Conservation (phyloP, 192 early-diverging fungal genomes). For the Coemansia sp. region DNA sequence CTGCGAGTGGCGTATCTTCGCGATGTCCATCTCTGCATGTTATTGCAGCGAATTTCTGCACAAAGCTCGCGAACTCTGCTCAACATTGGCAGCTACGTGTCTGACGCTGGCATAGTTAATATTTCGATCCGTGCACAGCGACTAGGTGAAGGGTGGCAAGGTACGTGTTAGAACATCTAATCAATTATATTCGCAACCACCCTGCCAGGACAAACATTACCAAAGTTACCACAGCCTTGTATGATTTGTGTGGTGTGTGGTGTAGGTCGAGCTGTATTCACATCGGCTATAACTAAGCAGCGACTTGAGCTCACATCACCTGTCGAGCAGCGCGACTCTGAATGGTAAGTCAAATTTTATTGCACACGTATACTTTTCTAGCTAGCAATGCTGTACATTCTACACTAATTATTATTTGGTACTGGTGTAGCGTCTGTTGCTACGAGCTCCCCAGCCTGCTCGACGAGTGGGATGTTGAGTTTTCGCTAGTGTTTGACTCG, state of each 20-base stretch:
- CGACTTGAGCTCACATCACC: constrained; percentile 2
- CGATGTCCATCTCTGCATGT: constrained; percentile 36
- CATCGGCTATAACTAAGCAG: constrained; percentile 9
- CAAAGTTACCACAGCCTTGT: neutral
- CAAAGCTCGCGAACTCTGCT: constrained; percentile 10
- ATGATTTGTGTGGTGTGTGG: neutral
- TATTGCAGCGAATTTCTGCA: constrained; percentile 20
- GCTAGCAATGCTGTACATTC: neutral
- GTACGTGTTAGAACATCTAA: neutral
- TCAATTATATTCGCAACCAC: neutral
- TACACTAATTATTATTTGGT: neutral
- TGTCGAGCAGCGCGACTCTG: constrained; percentile 9
- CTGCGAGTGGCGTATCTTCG: constrained; percentile 23
- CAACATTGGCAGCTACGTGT: constrained; percentile 11
- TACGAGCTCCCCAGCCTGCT: constrained; percentile 20
- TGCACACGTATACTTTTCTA: neutral
- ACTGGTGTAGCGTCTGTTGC: constrained; percentile 13
- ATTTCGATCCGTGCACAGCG: constrained; percentile 18
- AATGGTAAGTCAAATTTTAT: constrained; percentile 9
- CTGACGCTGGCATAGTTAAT: constrained; percentile 5
- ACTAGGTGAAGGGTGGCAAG: constrained; percentile 31
- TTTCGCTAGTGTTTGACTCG: constrained; percentile 29
- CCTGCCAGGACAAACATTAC: neutral
- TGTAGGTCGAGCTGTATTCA: constrained; percentile 10
- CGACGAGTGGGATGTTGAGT: constrained; percentile 28